Evolutionary conservation across 345 rosid species (phyloP).

Genomic region (Murraya paniculata): DNA sequence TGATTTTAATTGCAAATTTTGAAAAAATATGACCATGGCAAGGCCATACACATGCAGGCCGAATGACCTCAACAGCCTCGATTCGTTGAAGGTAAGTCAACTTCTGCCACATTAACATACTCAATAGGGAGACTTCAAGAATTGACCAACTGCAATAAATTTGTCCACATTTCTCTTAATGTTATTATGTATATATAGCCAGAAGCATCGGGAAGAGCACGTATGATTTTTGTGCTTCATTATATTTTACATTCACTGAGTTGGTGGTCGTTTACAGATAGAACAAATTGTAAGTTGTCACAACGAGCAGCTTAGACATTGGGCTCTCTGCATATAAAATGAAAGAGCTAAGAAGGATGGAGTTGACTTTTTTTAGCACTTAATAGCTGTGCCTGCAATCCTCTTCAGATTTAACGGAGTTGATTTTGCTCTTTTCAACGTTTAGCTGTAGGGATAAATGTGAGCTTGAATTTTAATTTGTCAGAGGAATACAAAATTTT

Average conservation of each 20-base stretch:
- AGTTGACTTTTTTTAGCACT: neutral
- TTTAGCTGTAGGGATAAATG: neutral
- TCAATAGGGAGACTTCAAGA: neutral
- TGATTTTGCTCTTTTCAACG: neutral
- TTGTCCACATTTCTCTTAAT: neutral
- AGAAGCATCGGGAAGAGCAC: too few relatives aligned
- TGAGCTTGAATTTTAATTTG: too few relatives aligned
- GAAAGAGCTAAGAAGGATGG: neutral
- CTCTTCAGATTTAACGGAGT: neutral
- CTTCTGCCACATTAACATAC: neutral
- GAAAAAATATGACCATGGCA: neutral
- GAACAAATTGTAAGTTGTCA: neutral
- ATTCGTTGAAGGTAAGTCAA: neutral
- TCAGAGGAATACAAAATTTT: too few relatives aligned
- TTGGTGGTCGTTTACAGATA: conserved; percentile 2
- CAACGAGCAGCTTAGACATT: neutral
- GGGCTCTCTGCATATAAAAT: neutral
- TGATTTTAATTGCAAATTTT: neutral
- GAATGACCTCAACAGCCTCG: neutral
- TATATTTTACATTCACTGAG: neutral
- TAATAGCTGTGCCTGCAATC: neutral
- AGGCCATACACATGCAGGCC: neutral
- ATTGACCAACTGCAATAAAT: neutral
- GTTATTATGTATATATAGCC: too few relatives aligned
- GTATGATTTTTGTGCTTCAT: neutral